Evolutionary conservation across 257 asterid species (phyloP), one percentile per base, ranked within the genome.

Genomic region (Phtheirospermum japonicum): DNA sequence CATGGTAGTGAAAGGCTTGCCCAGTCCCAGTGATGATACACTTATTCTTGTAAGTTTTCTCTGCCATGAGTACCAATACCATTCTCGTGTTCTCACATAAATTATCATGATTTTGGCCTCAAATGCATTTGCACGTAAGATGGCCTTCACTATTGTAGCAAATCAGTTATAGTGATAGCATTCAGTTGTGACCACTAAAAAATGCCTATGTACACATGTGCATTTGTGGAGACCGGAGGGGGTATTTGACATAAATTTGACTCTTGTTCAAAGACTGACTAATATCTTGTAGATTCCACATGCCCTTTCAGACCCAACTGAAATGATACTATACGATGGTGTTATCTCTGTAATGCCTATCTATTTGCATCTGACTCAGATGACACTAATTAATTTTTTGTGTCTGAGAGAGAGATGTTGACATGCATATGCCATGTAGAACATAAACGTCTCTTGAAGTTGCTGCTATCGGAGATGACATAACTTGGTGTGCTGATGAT

Each of bases 1-100:
- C 45, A 83, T 89, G 95, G 84, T 66, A 37, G 76, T 79, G 71
- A 92, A 92, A 82, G 99, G 99, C 67, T 81, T 92, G 73, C 97
- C 96, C 71, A 65, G 69, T 39, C 99, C 99, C 56, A 74, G 83
- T 69, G 89, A 86, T 55, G 99, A 92, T 73, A 68, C 93, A 61
- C 78, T 92, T 45, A 71, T 92, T 67, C 93, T 92, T 48, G 98
- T 91, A 88, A 84, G 97, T 76, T 52, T 63, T 39, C 65, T 75
- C 61, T 37, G 46, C 71, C 61, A 59, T 67, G 67, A 59, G 36
- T 40, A 7, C 62, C 34, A 23, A 57, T 18, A 30, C 43, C 39
- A 33, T 74, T 65, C 45, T 57, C 59, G 16, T 55, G 0, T 4
- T 9, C 23, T 50, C 48, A 9, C 17, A 20, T 52, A 52, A 62